phyloP scores from a whole-genome alignment of 1,139 yeast species.

The Pichia sp. region DNA sequence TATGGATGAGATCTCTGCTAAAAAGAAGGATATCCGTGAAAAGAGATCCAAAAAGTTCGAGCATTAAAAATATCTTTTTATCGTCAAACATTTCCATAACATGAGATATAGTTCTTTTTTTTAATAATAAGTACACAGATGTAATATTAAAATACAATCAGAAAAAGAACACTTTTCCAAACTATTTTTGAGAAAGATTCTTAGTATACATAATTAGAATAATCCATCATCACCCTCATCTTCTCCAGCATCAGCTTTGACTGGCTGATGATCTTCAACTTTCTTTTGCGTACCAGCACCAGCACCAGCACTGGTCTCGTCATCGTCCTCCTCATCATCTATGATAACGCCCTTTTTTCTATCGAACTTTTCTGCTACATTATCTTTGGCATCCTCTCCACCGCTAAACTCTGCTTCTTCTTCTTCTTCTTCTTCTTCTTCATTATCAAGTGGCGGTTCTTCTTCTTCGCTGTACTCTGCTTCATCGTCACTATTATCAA shows the following conservation, averaged over 20 bases:
- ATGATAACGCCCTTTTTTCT: slow-evolving; percentile 21
- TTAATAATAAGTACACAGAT: slow-evolving; percentile 1
- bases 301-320: background rate
- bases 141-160: background rate
- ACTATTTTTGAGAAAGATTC: background rate
- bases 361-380: slow-evolving; percentile 19
- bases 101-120: background rate
- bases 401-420: slow-evolving; percentile 24
- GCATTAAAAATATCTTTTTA: slow-evolving; percentile 16
- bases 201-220: slow-evolving; percentile 7
- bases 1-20: slow-evolving; percentile 46
- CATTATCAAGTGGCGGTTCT: slow-evolving; percentile 3
- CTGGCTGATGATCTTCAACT: background rate
- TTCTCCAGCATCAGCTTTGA: slow-evolving; percentile 7
- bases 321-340: slow-evolving; percentile 25
- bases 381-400: slow-evolving; percentile 22
- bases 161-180: background rate
- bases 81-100: background rate
- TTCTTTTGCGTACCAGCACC: slow-evolving; percentile 9
- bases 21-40: slow-evolving; percentile 49
- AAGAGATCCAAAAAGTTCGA: slow-evolving; percentile 35
- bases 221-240: slow-evolving; percentile 19
- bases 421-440: slow-evolving; percentile 13
- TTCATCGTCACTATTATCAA: slow-evolving; percentile 37
- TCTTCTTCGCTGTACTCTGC: slow-evolving; percentile 24